Conservation (phyloP, 2,329 filamentous ascomycete genomes). For the Aspergillus calidoustus region DNA sequence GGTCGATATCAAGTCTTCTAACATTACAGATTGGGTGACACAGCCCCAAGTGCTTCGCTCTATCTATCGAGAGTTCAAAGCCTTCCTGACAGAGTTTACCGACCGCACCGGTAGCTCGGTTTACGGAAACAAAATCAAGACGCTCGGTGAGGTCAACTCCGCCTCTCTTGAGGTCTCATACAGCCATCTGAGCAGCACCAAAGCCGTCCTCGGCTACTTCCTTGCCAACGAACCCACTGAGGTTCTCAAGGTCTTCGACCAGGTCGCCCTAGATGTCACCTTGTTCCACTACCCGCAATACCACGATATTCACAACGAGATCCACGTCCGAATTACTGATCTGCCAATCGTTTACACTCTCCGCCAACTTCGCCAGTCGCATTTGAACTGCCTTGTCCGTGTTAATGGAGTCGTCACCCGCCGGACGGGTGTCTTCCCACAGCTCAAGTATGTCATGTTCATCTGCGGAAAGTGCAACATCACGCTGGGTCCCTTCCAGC, state of each 20-base stretch:
- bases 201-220: constrained; percentile 94
- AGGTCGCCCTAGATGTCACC: constrained; percentile 95
- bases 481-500: constrained; percentile 93
- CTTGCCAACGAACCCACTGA: constrained; percentile 94
- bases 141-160: constrained; percentile 94
- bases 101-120: constrained; percentile 88
- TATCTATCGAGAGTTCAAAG: constrained; percentile 95
- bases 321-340: constrained; percentile 95
- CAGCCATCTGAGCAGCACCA: constrained; percentile 84
- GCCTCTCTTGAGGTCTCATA: constrained; percentile 97
- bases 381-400: constrained; percentile 92
- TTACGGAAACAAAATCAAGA: constrained; percentile 91
- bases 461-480: constrained; percentile 92
- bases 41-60: constrained; percentile 88
- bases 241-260: constrained; percentile 93
- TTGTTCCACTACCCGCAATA: constrained; percentile 97
- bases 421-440: constrained; percentile 92
- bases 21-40: constrained; percentile 92
- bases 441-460: constrained; percentile 98
- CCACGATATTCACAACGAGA: constrained; percentile 94
- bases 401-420: constrained; percentile 95
- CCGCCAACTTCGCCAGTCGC: constrained; percentile 89
- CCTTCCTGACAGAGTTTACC: constrained; percentile 93
- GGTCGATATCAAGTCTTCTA: constrained; percentile 89
- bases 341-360: constrained; percentile 94